Percentiles rank a stretch among this genome's conserved stretches.
Conservation (phyloP, 345 rosid genomes). For the Salix exigua region DNA sequence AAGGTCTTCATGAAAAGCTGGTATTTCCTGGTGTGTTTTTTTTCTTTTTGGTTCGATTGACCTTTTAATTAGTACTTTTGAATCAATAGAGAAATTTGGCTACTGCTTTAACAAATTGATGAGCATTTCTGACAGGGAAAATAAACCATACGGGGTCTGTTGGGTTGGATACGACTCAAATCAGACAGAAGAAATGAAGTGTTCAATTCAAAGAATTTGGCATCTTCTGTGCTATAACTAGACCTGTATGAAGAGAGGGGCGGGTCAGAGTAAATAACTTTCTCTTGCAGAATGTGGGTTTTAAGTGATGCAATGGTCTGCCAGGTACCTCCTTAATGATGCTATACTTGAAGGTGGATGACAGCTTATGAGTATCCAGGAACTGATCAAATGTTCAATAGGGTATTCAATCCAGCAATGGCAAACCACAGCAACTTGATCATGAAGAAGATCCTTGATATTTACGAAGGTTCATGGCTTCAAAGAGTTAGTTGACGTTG, state of each 20-base stretch:
- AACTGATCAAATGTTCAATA: no score
- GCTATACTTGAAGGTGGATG: conserved; percentile 37
- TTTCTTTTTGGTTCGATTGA: neutral
- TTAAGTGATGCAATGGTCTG: neutral
- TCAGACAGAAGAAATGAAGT: neutral
- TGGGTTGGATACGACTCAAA: neutral
- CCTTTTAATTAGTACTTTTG: neutral
- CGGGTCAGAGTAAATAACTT: neutral
- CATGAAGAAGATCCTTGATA: no score
- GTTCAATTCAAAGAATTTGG: neutral
- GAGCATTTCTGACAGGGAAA: neutral
- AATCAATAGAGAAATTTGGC: neutral
- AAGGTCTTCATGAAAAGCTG: conserved; percentile 41
- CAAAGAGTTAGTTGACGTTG: no score
- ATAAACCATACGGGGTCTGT: neutral
- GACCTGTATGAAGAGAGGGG: neutral
- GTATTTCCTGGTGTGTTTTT: conserved; percentile 13
- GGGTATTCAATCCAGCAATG: no score
- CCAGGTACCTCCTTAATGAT: conserved; percentile 34
- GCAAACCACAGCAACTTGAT: no score
- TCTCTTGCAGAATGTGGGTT: neutral
- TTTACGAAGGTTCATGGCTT: no score
- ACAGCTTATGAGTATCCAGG: conserved; percentile 19
- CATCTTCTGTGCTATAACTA: neutral
- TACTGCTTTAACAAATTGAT: neutral